Evolutionary conservation across 2,329 filamentous ascomycete genomes (phyloP).

Genomic region (Chaetomiaceae sp.): DNA sequence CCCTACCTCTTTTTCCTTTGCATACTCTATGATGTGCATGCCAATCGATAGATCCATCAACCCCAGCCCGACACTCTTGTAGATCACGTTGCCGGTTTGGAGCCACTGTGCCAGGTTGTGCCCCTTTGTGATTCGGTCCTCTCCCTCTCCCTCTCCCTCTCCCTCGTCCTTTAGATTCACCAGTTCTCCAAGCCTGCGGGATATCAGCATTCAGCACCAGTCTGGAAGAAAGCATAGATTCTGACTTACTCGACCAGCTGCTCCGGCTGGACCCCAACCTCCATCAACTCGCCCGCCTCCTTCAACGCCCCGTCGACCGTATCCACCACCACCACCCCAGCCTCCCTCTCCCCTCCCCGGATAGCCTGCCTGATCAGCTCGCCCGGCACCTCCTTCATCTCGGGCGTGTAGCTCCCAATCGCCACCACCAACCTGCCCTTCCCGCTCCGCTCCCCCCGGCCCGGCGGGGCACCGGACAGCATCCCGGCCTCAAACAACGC

Average conservation of each 20-base stretch:
- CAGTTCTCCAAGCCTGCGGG: slow-evolving; percentile 67
- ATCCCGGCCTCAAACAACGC: slow-evolving; percentile 72
- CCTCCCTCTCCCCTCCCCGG: slow-evolving; percentile 34
- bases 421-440: slow-evolving; percentile 68
- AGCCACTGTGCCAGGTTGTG: slow-evolving; percentile 54
- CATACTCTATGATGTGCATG: slow-evolving; percentile 52
- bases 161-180: slow-evolving; percentile 47
- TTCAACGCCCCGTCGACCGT: slow-evolving; percentile 52
- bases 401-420: slow-evolving; percentile 62
- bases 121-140: neutral
- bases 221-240: neutral
- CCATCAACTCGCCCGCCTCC: slow-evolving; percentile 82
- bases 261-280: slow-evolving; percentile 65
- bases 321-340: slow-evolving; percentile 63
- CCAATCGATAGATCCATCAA: slow-evolving; percentile 64
- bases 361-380: slow-evolving; percentile 66
- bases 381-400: slow-evolving; percentile 80
- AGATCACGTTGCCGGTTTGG: slow-evolving; percentile 59
- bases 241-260: slow-evolving; percentile 71
- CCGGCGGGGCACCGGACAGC: no score
- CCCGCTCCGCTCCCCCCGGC: slow-evolving; percentile 62
- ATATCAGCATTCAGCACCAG: neutral
- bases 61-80: slow-evolving; percentile 64
- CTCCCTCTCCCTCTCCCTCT: neutral
- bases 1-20: slow-evolving; percentile 52